A percentile compares a stretch with the other conserved stretches of the same genome.
These are phyloP conservation scores for Globisporangium nagaii DNA, from an alignment of 352 stramenopile genomes.

Conservation along the genomic window DNA sequence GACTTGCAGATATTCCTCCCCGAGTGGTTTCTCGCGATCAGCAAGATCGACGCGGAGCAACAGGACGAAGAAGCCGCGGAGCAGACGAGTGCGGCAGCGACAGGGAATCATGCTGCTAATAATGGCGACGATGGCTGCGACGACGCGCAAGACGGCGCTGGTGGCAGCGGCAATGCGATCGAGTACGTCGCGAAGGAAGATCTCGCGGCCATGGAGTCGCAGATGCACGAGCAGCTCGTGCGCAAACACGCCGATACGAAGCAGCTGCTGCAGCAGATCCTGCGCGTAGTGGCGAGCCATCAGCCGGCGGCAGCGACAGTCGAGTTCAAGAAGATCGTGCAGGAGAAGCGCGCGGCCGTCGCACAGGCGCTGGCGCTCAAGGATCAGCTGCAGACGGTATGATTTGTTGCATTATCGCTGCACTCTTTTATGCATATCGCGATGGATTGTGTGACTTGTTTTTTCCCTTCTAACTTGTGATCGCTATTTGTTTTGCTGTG, in stretches of 20 bases:
- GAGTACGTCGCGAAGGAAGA: slow-evolving; percentile 26
- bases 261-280: slow-evolving; percentile 29
- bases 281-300: slow-evolving; percentile 17
- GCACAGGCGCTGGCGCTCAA: slow-evolving; percentile 39
- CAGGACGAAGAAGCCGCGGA: slow-evolving; percentile 13
- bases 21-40: slow-evolving; percentile 70
- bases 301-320: slow-evolving; percentile 21
- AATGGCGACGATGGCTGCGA: neutral
- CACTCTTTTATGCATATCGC: neutral
- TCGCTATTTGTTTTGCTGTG: neutral
- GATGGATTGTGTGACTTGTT: neutral
- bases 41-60: slow-evolving; percentile 30
- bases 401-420: slow-evolving; percentile 2
- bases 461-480: slow-evolving; percentile 3
- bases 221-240: slow-evolving; percentile 36
- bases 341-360: slow-evolving; percentile 47
- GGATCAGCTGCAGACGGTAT: slow-evolving; percentile 48
- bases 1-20: slow-evolving; percentile 50
- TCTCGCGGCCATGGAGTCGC: slow-evolving; percentile 33
- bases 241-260: slow-evolving; percentile 24
- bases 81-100: neutral
- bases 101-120: neutral
- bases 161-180: neutral
- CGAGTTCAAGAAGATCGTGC: slow-evolving; percentile 52
- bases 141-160: slow-evolving; percentile 5